phyloP scores from a whole-genome alignment of 2,329 filamentous ascomycete genomes.

The Pezicula rhizophila region DNA sequence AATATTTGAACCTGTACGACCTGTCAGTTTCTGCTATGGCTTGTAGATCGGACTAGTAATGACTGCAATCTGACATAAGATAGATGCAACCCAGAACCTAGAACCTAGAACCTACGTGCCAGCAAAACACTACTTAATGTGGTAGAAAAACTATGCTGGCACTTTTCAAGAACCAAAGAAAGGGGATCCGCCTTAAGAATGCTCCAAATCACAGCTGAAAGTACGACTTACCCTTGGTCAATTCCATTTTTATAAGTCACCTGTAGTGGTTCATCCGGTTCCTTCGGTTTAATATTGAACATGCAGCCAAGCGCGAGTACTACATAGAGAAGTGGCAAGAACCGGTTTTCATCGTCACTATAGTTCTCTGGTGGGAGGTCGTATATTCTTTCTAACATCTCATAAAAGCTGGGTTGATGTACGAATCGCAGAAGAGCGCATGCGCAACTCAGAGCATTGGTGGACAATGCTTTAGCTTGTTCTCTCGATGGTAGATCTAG shows the following conservation, averaged over 20 bases:
- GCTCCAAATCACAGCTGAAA: slow-evolving; percentile 1
- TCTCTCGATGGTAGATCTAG: slow-evolving; percentile 66
- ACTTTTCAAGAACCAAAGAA: too few relatives aligned
- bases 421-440: slow-evolving; percentile 62
- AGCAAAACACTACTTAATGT: slow-evolving; percentile 3
- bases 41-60: too few relatives aligned
- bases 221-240: slow-evolving; percentile 47
- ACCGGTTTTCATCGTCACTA: slow-evolving; percentile 58
- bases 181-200: slow-evolving; percentile 15
- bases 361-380: slow-evolving; percentile 57
- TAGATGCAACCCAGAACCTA: too few relatives aligned
- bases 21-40: slow-evolving; percentile 4
- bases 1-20: slow-evolving; percentile 62
- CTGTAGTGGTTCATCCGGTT: slow-evolving; percentile 35
- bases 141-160: slow-evolving; percentile 5
- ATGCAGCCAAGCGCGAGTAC: slow-evolving; percentile 68
- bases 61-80: too few relatives aligned
- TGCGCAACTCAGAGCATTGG: slow-evolving; percentile 50
- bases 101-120: too few relatives aligned
- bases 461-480: slow-evolving; percentile 45
- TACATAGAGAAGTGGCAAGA: slow-evolving; percentile 65
- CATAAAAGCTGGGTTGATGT: slow-evolving; percentile 76
- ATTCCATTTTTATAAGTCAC: slow-evolving; percentile 45
- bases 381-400: slow-evolving; percentile 72
- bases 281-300: slow-evolving; percentile 55